Evolutionary conservation across 495 filamentous ascomycete species (phyloP).

Genomic region (Aspergillus saccharolyticus): DNA sequence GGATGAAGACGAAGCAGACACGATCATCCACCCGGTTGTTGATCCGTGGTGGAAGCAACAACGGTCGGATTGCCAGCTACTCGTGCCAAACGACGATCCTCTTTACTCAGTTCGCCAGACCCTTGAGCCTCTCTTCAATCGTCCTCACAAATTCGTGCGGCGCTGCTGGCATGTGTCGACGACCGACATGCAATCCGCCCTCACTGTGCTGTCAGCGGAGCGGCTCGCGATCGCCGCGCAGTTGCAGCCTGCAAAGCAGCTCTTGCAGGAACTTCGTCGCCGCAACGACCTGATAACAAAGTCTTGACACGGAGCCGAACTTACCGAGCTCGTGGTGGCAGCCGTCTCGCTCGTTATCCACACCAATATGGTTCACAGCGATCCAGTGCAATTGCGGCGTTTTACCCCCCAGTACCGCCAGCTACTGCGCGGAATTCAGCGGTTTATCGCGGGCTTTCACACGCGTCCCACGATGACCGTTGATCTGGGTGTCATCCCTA

Average conservation of each 20-base stretch:
- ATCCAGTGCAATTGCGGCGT: background rate
- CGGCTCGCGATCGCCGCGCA: background rate
- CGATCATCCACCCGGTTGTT: background rate
- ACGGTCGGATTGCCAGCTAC: too few relatives aligned
- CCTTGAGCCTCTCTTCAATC: background rate
- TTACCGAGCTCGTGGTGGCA: background rate
- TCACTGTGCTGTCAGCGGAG: background rate
- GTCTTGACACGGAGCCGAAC: background rate
- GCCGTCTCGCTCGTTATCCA: background rate
- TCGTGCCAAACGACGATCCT: too few relatives aligned
- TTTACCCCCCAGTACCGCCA: slow-evolving; percentile 3
- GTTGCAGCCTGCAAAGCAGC: background rate
- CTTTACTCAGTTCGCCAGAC: background rate
- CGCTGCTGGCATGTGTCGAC: background rate
- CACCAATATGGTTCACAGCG: background rate
- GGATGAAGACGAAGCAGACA: background rate
- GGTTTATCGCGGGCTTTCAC: slow-evolving; percentile 7
- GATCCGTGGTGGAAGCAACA: background rate
- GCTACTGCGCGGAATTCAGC: slow-evolving; percentile 3
- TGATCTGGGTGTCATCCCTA: slow-evolving; percentile 29
- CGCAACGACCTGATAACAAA: background rate
- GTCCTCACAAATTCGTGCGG: background rate
- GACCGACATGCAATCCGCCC: background rate
- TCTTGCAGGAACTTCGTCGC: background rate
- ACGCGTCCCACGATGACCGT: slow-evolving; percentile 14